phyloP scores from a whole-genome alignment of 2,329 filamentous ascomycete species.

The Stachybotrys echinatus region DNA sequence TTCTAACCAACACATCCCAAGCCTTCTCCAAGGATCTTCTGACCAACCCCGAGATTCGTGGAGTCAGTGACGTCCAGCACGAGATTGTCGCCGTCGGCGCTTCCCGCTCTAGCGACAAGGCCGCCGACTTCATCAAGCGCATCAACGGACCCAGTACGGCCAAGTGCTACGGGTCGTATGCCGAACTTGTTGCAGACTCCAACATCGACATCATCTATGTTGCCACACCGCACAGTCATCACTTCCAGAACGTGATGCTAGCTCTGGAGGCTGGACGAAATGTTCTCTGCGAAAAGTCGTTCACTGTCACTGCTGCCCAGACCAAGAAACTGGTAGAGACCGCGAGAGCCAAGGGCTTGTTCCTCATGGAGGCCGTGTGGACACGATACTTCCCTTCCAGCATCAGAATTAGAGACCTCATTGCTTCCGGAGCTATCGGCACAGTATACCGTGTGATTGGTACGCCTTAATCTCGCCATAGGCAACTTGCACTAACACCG shows the following conservation, averaged over 20 bases:
- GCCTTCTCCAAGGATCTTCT: slow-evolving; percentile 59
- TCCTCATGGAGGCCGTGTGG: slow-evolving; percentile 84
- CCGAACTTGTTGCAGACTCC: slow-evolving; percentile 70
- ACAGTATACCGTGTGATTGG: slow-evolving; percentile 50
- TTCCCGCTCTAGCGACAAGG: slow-evolving; percentile 63
- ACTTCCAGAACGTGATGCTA: slow-evolving; percentile 83
- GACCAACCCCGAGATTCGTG: slow-evolving; percentile 62
- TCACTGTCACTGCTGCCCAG: slow-evolving; percentile 78
- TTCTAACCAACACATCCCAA: no score
- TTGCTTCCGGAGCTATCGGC: slow-evolving; percentile 47
- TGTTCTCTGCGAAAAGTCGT: slow-evolving; percentile 83
- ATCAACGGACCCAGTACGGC: slow-evolving; percentile 60
- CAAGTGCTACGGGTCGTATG: slow-evolving; percentile 72
- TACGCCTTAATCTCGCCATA: not conserved
- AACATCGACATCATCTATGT: slow-evolving; percentile 82
- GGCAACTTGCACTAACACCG: not conserved
- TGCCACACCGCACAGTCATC: slow-evolving; percentile 83
- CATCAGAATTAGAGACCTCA: slow-evolving; percentile 63
- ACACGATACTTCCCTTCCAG: slow-evolving; percentile 82
- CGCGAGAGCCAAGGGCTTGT: slow-evolving; percentile 64
- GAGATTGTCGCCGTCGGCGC: slow-evolving; percentile 75
- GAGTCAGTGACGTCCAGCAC: slow-evolving; percentile 67
- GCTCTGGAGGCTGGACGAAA: slow-evolving; percentile 76
- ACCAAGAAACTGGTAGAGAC: slow-evolving; percentile 63
- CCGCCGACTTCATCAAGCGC: slow-evolving; percentile 64